These are phyloP conservation scores for Leccinum incarnatum DNA, from an alignment of 768 basidiomycete species.

Conservation along the genomic window DNA sequence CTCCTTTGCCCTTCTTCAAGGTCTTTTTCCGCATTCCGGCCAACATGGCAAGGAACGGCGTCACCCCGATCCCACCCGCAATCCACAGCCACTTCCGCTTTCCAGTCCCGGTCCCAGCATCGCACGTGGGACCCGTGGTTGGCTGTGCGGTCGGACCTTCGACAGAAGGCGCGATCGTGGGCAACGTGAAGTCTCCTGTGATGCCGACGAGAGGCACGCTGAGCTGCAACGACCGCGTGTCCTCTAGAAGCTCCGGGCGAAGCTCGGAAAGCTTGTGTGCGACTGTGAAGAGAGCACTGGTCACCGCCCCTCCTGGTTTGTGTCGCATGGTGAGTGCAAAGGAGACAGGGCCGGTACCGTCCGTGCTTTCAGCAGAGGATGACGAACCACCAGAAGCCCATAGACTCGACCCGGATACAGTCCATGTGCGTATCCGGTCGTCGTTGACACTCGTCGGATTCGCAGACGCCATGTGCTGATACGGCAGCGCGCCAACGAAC, in stretches of 20 bases:
- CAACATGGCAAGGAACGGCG: constrained; percentile 63
- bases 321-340: constrained; percentile 55
- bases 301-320: constrained; percentile 54
- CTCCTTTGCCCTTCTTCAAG: background rate
- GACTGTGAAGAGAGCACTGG: constrained; percentile 51
- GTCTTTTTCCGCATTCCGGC: constrained; percentile 6
- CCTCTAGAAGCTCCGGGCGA: constrained; percentile 41
- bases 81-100: constrained; percentile 45
- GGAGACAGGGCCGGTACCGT: background rate
- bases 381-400: constrained; percentile 8
- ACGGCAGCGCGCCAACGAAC: constrained; percentile 46
- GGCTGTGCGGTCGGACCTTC: background rate
- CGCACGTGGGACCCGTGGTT: background rate
- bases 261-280: constrained; percentile 39
- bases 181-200: constrained; percentile 49
- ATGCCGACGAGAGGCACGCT: constrained; percentile 48
- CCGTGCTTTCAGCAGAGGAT: background rate
- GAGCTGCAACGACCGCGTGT: constrained; percentile 39
- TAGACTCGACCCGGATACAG: constrained; percentile 40
- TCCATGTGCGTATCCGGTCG: constrained; percentile 67
- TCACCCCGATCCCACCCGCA: constrained; percentile 65
- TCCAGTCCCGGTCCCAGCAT: background rate
- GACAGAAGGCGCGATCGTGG: background rate
- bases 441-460: constrained; percentile 56
- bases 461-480: constrained; percentile 54